Percentiles rank a stretch among this genome's conserved stretches.
Evolutionary conservation across 2,329 filamentous ascomycete species (phyloP).

Genomic region (Colletotrichum filicis): DNA sequence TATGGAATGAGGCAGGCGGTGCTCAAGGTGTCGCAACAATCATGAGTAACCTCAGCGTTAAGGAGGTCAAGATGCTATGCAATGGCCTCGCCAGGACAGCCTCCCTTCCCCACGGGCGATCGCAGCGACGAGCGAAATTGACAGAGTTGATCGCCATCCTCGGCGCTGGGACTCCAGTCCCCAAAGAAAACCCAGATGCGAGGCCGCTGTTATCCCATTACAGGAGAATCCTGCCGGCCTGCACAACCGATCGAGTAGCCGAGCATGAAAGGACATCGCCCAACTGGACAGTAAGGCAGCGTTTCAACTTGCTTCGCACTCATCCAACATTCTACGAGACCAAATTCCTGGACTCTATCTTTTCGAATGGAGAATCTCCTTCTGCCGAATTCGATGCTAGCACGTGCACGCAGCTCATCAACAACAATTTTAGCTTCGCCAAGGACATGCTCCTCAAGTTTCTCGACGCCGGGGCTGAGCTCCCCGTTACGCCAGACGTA

Average conservation of each 20-base stretch:
- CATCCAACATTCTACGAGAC: constrained; percentile 7
- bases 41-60: constrained; percentile 11
- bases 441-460: neutral
- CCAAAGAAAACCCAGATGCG: neutral
- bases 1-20: constrained; percentile 6
- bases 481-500: neutral
- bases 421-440: constrained; percentile 2
- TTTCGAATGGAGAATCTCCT: neutral
- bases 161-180: neutral
- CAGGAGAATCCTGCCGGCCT: constrained; percentile 5
- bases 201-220: constrained; percentile 3
- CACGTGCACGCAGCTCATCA: neutral
- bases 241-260: constrained; percentile 3
- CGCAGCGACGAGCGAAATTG: neutral
- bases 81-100: constrained; percentile 7
- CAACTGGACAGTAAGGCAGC: constrained; percentile 3
- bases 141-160: constrained; percentile 5
- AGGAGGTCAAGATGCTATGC: constrained; percentile 11
- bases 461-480: neutral
- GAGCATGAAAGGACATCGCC: neutral
- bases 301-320: neutral
- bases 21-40: neutral
- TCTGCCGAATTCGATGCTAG: neutral
- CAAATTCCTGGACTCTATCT: neutral
- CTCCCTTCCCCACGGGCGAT: neutral